Percentiles rank a stretch among this genome's conserved stretches.
Evolutionary conservation across 768 basidiomycete species (phyloP).

Genomic region (Amanita pallidorosea): DNA sequence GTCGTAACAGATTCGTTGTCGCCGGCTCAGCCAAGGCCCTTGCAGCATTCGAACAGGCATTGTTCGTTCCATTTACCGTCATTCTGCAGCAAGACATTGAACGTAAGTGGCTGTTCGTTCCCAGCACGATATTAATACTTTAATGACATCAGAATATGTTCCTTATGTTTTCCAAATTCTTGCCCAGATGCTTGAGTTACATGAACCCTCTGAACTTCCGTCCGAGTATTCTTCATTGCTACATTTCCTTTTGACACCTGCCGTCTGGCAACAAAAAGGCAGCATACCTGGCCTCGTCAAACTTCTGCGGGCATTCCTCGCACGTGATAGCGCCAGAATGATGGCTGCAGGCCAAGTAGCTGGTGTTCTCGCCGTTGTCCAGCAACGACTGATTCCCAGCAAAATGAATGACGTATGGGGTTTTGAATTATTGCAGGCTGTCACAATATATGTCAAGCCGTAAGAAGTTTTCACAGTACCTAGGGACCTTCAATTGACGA

Average conservation of each 20-base stretch:
- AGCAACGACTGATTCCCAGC: constrained; percentile 81
- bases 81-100: constrained; percentile 91
- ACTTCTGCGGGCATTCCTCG: constrained; percentile 75
- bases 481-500: not conserved
- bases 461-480: constrained; percentile 29
- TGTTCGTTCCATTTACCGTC: constrained; percentile 81
- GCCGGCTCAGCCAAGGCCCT: constrained; percentile 58
- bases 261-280: constrained; percentile 89
- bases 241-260: constrained; percentile 73
- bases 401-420: constrained; percentile 87
- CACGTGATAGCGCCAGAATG: constrained; percentile 60
- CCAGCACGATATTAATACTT: not conserved
- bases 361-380: constrained; percentile 75
- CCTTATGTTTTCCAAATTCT: constrained; percentile 97
- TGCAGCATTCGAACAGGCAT: constrained; percentile 61
- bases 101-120: constrained; percentile 37
- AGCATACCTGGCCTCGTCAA: constrained; percentile 90
- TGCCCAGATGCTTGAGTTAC: constrained; percentile 88
- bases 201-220: constrained; percentile 48
- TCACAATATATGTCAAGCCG: constrained; percentile 66
- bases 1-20: constrained; percentile 58
- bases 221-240: constrained; percentile 70
- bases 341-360: constrained; percentile 60
- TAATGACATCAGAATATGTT: constrained; percentile 63
- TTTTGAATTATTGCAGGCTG: constrained; percentile 76